These are phyloP conservation scores for Citrus australasica DNA, from an alignment of 345 rosid species.

Conservation along the genomic window DNA sequence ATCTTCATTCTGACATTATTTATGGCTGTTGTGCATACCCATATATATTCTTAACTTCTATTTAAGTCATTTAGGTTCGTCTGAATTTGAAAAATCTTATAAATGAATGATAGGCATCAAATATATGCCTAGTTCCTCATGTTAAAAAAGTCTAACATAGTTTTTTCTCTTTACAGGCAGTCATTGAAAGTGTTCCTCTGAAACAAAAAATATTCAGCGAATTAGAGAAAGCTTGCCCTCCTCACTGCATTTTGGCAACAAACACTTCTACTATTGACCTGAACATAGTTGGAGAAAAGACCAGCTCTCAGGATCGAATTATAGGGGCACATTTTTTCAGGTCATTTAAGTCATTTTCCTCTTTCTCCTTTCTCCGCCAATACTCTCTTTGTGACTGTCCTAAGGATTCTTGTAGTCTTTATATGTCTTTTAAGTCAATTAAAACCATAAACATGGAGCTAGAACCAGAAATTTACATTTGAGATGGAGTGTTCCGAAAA, in stretches of 20 bases:
- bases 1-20: neutral
- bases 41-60: neutral
- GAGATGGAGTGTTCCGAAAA: neutral
- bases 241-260: conserved; percentile 87
- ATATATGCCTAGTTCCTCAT: neutral
- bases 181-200: conserved; percentile 70
- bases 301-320: conserved; percentile 71
- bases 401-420: neutral
- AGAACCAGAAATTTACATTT: neutral
- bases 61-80: neutral
- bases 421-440: neutral
- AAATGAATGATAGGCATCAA: neutral
- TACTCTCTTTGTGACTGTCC: neutral
- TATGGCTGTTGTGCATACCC: neutral
- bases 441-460: neutral
- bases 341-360: conserved; percentile 24
- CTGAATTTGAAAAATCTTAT: conserved; percentile 7
- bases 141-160: neutral
- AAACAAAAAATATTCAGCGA: conserved; percentile 90
- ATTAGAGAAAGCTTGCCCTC: conserved; percentile 74
- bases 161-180: conserved; percentile 64
- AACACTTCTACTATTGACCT: conserved; percentile 91
- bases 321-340: conserved; percentile 99
- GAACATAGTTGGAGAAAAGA: conserved; percentile 71
- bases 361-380: neutral